phyloP scores from a whole-genome alignment of 768 basidiomycete genomes.

The Lentinula aciculospora region DNA sequence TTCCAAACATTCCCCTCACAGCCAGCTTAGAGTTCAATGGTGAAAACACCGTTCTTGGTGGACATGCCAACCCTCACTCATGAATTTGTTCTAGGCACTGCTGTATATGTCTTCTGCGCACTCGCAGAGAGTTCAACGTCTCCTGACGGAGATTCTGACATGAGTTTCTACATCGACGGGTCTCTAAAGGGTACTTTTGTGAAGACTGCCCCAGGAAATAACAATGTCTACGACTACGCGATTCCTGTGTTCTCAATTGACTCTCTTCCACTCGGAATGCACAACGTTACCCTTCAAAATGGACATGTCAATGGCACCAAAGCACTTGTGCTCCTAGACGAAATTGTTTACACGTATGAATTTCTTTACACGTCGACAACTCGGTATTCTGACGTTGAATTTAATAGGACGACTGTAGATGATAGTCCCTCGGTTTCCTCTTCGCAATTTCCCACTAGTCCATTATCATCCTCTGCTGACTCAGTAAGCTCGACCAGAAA shows the following conservation, averaged over 20 bases:
- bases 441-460: neutral
- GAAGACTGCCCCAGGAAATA: slow-evolving; percentile 11
- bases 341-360: slow-evolving; percentile 33
- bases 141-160: slow-evolving; percentile 23
- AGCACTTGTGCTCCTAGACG: slow-evolving; percentile 30
- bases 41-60: slow-evolving; percentile 11
- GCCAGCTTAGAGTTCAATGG: slow-evolving; percentile 30
- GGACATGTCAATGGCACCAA: slow-evolving; percentile 21
- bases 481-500: neutral
- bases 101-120: slow-evolving; percentile 38
- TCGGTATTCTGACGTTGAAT: neutral
- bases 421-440: neutral
- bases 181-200: slow-evolving; percentile 16
- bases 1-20: slow-evolving; percentile 14
- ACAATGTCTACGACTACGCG: slow-evolving; percentile 23
- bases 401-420: neutral
- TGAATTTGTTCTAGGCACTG: slow-evolving; percentile 24
- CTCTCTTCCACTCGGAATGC: slow-evolving; percentile 20
- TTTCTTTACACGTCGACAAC: neutral
- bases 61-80: neutral
- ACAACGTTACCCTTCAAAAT: slow-evolving; percentile 28
- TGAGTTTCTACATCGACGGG: slow-evolving; percentile 30
- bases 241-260: slow-evolving; percentile 26
- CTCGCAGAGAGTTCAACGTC: slow-evolving; percentile 18
- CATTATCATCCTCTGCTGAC: neutral